Percentiles rank a stretch among this genome's conserved stretches.
phyloP scores from a whole-genome alignment of 306 rosid genomes.

The Dicorynia guianensis region DNA sequence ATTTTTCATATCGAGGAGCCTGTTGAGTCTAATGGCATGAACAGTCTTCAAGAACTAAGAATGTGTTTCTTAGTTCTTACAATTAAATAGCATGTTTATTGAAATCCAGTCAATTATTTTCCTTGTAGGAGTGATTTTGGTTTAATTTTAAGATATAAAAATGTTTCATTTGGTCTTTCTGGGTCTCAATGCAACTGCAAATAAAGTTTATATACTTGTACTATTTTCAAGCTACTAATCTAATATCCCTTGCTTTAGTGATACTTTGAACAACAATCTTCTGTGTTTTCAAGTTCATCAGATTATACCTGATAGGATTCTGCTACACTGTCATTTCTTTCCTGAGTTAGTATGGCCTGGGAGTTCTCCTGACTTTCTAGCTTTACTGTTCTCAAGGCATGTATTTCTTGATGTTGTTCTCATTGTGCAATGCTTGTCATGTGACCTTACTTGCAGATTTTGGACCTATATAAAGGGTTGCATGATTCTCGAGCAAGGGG shows the following conservation, averaged over 20 bases:
- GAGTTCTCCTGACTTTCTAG: conserved; percentile 21
- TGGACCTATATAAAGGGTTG: conserved; percentile 90
- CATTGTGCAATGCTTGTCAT: conserved; percentile 33
- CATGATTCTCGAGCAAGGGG: conserved; percentile 77
- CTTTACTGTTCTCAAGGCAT: conserved; percentile 36
- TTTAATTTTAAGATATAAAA: conserved; percentile 9
- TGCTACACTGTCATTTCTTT: conserved; percentile 31
- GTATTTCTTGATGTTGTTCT: conserved; percentile 28
- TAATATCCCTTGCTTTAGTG: conserved; percentile 20
- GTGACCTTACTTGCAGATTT: conserved; percentile 63
- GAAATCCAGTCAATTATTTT: conserved; percentile 31
- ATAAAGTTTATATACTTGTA: conserved; percentile 29
- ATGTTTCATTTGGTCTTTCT: neutral
- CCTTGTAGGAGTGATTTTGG: conserved; percentile 20
- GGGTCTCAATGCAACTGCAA: neutral
- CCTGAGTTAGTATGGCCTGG: conserved; percentile 32
- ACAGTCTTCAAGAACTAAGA: conserved; percentile 1
- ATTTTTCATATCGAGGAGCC: conserved; percentile 27
- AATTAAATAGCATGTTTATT: neutral
- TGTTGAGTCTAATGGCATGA: conserved; percentile 11
- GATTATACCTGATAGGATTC: conserved; percentile 27
- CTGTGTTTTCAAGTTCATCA: conserved; percentile 34
- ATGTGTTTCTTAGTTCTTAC: conserved; percentile 30
- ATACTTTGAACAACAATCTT: conserved; percentile 27
- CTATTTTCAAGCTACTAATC: conserved; percentile 13